These are phyloP conservation scores for Eutrema salsugineum DNA, from an alignment of 441 rosid species.

Conservation along the genomic window DNA sequence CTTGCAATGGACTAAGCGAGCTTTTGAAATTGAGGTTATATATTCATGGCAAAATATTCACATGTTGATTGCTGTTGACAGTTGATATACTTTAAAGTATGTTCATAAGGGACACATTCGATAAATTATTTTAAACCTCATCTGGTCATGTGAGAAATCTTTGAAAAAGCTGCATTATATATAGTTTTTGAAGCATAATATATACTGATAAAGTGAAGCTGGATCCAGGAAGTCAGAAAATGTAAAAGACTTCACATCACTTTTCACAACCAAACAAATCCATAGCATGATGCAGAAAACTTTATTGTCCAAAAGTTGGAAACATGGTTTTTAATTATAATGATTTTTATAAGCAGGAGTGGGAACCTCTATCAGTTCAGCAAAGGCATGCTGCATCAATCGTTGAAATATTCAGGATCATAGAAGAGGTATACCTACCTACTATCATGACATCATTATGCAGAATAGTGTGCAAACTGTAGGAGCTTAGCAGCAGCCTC, in stretches of 20 bases:
- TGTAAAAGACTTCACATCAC: constrained; percentile 10
- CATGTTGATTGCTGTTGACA: constrained; percentile 6
- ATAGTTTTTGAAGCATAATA: background rate
- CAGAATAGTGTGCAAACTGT: background rate
- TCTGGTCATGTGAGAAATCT: background rate
- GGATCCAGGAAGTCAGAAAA: background rate
- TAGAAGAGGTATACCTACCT: constrained; percentile 77
- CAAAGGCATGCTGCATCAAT: constrained; percentile 89
- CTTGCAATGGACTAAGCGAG: constrained; percentile 95
- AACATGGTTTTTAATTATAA: background rate
- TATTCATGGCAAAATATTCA: background rate
- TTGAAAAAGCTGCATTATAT: background rate
- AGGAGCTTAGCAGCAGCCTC: constrained; percentile 7
- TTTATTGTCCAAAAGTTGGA: background rate
- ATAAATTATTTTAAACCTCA: constrained; percentile 1
- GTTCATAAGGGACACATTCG: background rate
- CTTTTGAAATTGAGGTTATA: constrained; percentile 91
- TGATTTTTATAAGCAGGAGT: constrained; percentile 57
- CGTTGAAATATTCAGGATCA: constrained; percentile 94
- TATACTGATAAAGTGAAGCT: background rate
- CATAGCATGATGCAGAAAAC: background rate
- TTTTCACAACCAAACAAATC: background rate
- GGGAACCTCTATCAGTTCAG: constrained; percentile 96
- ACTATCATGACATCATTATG: background rate
- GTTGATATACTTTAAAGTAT: constrained; percentile 1